These are phyloP conservation scores for Apophysomyces ossiformis DNA, from an alignment of 371 early-diverging fungal species.

Conservation along the genomic window DNA sequence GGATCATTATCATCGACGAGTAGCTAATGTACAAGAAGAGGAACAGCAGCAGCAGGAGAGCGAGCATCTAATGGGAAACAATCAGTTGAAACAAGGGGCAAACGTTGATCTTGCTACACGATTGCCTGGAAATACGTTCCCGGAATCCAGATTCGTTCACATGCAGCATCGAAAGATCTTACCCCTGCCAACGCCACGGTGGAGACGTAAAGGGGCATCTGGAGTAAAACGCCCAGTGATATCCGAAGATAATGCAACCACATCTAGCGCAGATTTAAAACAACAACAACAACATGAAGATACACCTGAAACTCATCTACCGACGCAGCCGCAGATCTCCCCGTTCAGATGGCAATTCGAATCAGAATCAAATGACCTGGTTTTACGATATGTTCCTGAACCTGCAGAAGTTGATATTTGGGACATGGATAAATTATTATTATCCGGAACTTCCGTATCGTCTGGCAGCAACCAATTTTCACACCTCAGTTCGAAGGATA, in stretches of 20 bases:
- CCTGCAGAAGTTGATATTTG: not conserved
- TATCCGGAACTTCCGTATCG: not conserved
- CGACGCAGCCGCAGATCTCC: conserved; percentile 5
- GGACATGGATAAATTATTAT: not conserved
- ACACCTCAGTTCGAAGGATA: not conserved
- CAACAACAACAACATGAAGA: not conserved
- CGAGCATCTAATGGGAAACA: not conserved
- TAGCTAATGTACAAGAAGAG: not conserved
- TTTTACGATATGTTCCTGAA: not conserved
- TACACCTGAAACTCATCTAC: not conserved
- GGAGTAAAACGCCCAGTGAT: not conserved
- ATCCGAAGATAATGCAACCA: not conserved
- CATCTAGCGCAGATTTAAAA: not conserved
- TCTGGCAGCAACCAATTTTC: not conserved
- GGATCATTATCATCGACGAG: not conserved
- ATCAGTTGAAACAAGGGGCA: not conserved
- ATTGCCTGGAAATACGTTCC: not conserved
- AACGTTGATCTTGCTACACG: conserved; percentile 9
- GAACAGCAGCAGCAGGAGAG: not conserved
- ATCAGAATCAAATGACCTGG: conserved; percentile 4
- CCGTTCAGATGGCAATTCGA: conserved; percentile 22
- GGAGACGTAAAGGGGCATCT: conserved; percentile 18
- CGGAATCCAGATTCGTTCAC: conserved; percentile 11
- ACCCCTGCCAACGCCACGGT: conserved; percentile 24
- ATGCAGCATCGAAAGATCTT: conserved; percentile 25